Base-by-base conservation (phyloP, 2,329 filamentous ascomycete species). In the Arachnomyces sp. region DNA sequence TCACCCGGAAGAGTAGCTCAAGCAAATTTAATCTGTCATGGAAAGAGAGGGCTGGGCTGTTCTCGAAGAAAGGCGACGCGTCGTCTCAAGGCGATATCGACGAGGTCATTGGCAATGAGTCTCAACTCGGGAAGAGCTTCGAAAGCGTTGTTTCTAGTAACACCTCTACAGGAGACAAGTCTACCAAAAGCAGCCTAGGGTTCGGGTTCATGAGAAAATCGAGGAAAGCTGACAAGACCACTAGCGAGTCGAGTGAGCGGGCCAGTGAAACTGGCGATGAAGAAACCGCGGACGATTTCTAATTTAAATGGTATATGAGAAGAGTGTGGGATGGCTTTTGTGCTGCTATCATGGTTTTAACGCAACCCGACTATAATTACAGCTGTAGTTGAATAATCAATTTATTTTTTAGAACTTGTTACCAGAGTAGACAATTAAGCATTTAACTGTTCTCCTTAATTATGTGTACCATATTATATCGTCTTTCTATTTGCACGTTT, bases 1-100 rank as follows among this genome's bases (percentile, higher is more conserved):
- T 73, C 40, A 71, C 68, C 6, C 66, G 69, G 38, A 73, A 72
- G 46, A 64, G 68, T 36, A 70, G 66, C 49, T 69, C 67, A 8
- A 65, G 67, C 56, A 73, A 71, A 44, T 72, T 72, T 51, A 70
- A 68, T 44, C 59, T 64, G 36, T 67, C 67, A 11, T 73, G 69
- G 69, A 72, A 72, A 51, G 68, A 72, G 40, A 66, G 69, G 30
- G 62, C 61, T 6, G 60, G 64, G 8, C 48, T 72, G 5, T 71
- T 71, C 45, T 69, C 61, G 32, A 68, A 67, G 48, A 69, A 66
- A 49, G 63, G 59, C 25, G 65, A 69, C 35, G 52, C 65, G 13
- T 56, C 60, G 13, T 52, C 55, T 4, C 61, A 65, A 36, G 65
- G 59, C 25, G 67, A 72, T 40, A 60, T 65, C 44, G 68, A 69